Percentiles rank a stretch among this genome's conserved stretches.
phyloP scores from a whole-genome alignment of 768 basidiomycete genomes.

The Termitomyces eurrhizus region DNA sequence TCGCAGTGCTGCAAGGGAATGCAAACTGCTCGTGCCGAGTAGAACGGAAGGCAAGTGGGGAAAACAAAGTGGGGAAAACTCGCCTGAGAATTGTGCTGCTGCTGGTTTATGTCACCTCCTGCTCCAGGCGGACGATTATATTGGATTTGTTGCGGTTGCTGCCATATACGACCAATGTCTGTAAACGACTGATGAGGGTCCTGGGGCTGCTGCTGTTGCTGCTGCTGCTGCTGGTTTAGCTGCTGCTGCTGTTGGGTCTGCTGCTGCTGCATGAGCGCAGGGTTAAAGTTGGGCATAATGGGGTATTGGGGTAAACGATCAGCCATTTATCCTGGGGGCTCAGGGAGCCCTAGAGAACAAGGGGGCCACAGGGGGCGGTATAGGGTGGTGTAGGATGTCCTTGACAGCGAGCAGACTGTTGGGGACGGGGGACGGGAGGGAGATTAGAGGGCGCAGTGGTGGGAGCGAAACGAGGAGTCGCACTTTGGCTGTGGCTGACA shows the following conservation, averaged over 20 bases:
- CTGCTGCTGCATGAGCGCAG: slow-evolving; percentile 40
- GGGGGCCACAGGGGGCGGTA: slow-evolving; percentile 20
- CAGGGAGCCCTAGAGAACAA: slow-evolving; percentile 22
- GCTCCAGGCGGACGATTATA: slow-evolving; percentile 41
- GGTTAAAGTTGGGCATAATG: slow-evolving; percentile 51
- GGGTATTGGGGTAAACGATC: slow-evolving; percentile 55
- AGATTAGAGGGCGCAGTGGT: slow-evolving; percentile 45
- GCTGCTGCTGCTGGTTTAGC: slow-evolving; percentile 33
- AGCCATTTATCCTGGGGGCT: slow-evolving; percentile 47
- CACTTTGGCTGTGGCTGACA: slow-evolving; percentile 43
- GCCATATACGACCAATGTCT: slow-evolving; percentile 56
- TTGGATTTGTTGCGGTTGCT: slow-evolving; percentile 47
- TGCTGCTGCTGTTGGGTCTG: slow-evolving; percentile 36
- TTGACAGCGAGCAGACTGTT: slow-evolving; percentile 15
- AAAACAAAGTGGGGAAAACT: slow-evolving; percentile 22
- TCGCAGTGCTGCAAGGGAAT: slow-evolving; percentile 6
- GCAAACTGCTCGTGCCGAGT: slow-evolving; percentile 10
- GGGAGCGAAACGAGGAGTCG: slow-evolving; percentile 53
- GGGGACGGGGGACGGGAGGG: slow-evolving; percentile 22
- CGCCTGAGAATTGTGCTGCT: slow-evolving; percentile 42
- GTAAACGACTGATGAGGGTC: slow-evolving; percentile 38
- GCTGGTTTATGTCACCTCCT: slow-evolving; percentile 37
- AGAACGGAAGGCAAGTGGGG: slow-evolving; percentile 6
- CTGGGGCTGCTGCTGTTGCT: slow-evolving; percentile 36
- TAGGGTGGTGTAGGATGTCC: slow-evolving; percentile 17